Evolutionary conservation across 495 filamentous ascomycete genomes (phyloP).

Genomic region (Lindgomyces ingoldianus): DNA sequence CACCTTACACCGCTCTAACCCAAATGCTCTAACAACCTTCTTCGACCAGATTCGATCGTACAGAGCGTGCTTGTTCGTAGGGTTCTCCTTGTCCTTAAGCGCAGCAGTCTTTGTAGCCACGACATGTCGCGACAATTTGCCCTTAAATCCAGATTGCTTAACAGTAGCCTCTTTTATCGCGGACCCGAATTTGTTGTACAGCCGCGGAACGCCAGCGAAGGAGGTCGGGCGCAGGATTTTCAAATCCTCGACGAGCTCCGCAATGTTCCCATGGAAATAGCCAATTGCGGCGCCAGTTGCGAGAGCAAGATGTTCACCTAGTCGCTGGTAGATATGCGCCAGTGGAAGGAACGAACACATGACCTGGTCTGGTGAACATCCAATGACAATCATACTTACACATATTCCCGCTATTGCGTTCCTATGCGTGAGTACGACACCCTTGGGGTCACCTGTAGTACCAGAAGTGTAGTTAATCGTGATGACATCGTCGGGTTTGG

Average conservation of each 20-base stretch:
- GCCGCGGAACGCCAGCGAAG: slow-evolving; percentile 86
- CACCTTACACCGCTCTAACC: slow-evolving; percentile 68
- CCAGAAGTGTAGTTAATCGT: slow-evolving; percentile 99
- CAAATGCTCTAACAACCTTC: slow-evolving; percentile 79
- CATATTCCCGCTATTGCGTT: slow-evolving; percentile 76
- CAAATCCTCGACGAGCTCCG: slow-evolving; percentile 85
- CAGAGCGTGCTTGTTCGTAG: slow-evolving; percentile 75
- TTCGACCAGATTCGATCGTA: slow-evolving; percentile 94
- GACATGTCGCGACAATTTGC: slow-evolving; percentile 75
- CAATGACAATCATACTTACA: slow-evolving; percentile 55
- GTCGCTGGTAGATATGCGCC: slow-evolving; percentile 89
- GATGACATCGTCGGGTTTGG: slow-evolving; percentile 72
- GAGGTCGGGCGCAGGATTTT: slow-evolving; percentile 80
- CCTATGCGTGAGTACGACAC: slow-evolving; percentile 81
- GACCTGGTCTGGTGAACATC: slow-evolving; percentile 57
- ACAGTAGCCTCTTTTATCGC: slow-evolving; percentile 77
- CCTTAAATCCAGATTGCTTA: slow-evolving; percentile 77
- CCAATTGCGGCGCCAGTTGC: slow-evolving; percentile 76
- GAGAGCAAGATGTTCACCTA: slow-evolving; percentile 74
- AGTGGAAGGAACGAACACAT: slow-evolving; percentile 87
- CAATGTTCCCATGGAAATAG: slow-evolving; percentile 92
- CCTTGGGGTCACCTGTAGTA: slow-evolving; percentile 93
- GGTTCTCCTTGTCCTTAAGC: slow-evolving; percentile 64
- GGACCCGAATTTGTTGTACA: slow-evolving; percentile 88
- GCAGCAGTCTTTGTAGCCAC: slow-evolving; percentile 77